Base-by-base conservation (phyloP, 331 rosid genomes). In the Spiraea crenata region DNA sequence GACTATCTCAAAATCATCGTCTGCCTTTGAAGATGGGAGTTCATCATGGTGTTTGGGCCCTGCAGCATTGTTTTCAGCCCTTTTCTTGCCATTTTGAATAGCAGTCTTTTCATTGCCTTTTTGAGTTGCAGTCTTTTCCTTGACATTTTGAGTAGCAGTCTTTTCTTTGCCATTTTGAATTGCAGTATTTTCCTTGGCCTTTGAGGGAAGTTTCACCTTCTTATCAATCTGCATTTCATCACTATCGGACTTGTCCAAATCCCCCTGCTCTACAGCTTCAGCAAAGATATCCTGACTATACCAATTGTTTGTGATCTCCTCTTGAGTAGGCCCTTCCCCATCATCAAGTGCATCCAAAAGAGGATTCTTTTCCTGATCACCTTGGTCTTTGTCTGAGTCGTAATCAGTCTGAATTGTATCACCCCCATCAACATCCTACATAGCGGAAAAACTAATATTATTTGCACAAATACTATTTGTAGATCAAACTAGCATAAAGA, bases 221-320 rank as follows among this genome's bases (percentile, higher is more conserved):
- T 25, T 68, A 58, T 82, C 87, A 57, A 85, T 67, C 78, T 83
- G 88, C 96, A 89, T 91, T 69, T 86, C 92, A 61, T 80, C 93
- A 63, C 85, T 79, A 50, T 78, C 89, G 13, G 71, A 63, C 78
- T 49, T 78, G 57, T 63, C 82, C 55, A 93, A 69, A 68, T 83
- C 97, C 63, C 92, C 95, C 38, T 84, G 95, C 69, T 85, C 87
- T 7, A 70, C 88, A 69, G 96, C 95, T 77, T 91, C 95, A 35
- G 95, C 88, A 81, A 93, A 93, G 51, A 93, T 76, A 72, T 88
- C 91, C 84, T 91, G 96, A 86, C 90, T 82, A 79, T 86, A 93
- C 99, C 99, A 93, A 75, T 79, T 83, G 60, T 89, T 84, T 34
- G 83, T 81, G 11, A 93, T 66, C 79, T 93, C 97, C 72, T 91